These are phyloP conservation scores for Paramyrothecium roridum DNA, from an alignment of 2,329 filamentous ascomycete species.

Conservation along the genomic window DNA sequence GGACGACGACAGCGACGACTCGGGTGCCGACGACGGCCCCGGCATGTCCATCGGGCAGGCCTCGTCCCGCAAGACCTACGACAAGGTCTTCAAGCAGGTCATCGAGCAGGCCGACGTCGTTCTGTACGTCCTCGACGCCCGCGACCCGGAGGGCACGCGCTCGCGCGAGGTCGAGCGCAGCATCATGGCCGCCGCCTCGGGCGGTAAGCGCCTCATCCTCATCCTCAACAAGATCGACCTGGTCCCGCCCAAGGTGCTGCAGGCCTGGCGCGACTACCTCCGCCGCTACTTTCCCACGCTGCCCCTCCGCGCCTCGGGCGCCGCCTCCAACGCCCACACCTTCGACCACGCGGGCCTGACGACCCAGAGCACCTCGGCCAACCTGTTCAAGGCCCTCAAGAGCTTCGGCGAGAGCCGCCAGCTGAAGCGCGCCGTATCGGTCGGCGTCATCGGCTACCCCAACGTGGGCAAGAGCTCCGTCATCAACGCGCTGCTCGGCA, in stretches of 20 bases:
- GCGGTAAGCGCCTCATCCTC: conserved; percentile 84
- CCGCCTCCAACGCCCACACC: conserved; percentile 80
- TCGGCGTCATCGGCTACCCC: conserved; percentile 92
- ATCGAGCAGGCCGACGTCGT: conserved; percentile 86
- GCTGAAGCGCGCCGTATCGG: conserved; percentile 83
- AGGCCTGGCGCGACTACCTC: conserved; percentile 80
- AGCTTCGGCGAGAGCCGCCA: conserved; percentile 79
- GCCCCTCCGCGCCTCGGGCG: conserved; percentile 78
- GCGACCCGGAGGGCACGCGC: conserved; percentile 85
- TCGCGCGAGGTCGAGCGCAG: conserved; percentile 88
- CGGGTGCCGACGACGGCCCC: conserved; percentile 53
- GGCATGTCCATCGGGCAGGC: conserved; percentile 50
- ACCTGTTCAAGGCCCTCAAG: conserved; percentile 86
- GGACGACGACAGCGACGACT: conserved; percentile 35
- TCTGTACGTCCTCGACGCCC: conserved; percentile 88
- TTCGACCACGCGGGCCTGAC: conserved; percentile 92
- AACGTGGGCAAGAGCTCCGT: conserved; percentile 97
- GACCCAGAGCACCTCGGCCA: conserved; percentile 78
- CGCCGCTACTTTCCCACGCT: conserved; percentile 89
- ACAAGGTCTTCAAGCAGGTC: conserved; percentile 94
- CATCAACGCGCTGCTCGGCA: conserved; percentile 85
- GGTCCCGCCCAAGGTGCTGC: conserved; percentile 76
- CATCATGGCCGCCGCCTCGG: conserved; percentile 82
- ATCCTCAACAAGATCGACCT: conserved; percentile 96
- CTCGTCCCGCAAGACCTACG: conserved; percentile 79